phyloP scores from a whole-genome alignment of 2,329 filamentous ascomycete species.

The Xylogone sp. region DNA sequence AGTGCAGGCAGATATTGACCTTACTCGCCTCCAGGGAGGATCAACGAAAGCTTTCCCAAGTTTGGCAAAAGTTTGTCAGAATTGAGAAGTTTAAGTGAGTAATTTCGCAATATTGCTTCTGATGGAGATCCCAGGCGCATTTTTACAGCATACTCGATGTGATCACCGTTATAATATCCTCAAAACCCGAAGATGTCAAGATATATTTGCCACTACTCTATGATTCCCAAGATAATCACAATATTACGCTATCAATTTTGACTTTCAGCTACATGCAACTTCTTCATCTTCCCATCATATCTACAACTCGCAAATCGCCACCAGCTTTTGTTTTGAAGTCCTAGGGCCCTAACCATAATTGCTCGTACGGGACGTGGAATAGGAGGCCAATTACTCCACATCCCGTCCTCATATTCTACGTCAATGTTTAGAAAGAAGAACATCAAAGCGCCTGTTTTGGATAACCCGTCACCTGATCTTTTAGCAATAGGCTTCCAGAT shows the following conservation, averaged over 20 bases:
- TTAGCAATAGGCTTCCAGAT: too few relatives aligned
- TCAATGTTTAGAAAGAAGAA: constrained; percentile 17
- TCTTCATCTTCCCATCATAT: background rate
- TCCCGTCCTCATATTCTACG: constrained; percentile 13
- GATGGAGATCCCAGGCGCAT: too few relatives aligned
- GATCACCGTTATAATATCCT: background rate
- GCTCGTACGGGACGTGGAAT: constrained; percentile 6
- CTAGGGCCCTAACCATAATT: constrained; percentile 9
- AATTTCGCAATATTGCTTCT: too few relatives aligned
- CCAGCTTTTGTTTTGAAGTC: constrained; percentile 5
- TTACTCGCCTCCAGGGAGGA: too few relatives aligned
- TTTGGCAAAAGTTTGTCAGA: too few relatives aligned
- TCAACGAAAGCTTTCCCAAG: too few relatives aligned
- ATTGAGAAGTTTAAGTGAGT: too few relatives aligned
- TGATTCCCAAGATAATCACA: too few relatives aligned
- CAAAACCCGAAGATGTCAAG: constrained; percentile 3
- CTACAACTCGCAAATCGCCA: constrained; percentile 17
- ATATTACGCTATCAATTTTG: background rate
- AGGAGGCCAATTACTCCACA: constrained; percentile 12
- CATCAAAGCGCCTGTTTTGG: background rate
- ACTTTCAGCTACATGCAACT: too few relatives aligned
- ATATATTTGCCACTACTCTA: too few relatives aligned
- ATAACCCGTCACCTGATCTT: constrained; percentile 33
- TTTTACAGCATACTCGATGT: background rate
- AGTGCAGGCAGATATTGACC: too few relatives aligned